Conservation (phyloP, 352 stramenopile genomes). For the Blastocystis sp. region DNA sequence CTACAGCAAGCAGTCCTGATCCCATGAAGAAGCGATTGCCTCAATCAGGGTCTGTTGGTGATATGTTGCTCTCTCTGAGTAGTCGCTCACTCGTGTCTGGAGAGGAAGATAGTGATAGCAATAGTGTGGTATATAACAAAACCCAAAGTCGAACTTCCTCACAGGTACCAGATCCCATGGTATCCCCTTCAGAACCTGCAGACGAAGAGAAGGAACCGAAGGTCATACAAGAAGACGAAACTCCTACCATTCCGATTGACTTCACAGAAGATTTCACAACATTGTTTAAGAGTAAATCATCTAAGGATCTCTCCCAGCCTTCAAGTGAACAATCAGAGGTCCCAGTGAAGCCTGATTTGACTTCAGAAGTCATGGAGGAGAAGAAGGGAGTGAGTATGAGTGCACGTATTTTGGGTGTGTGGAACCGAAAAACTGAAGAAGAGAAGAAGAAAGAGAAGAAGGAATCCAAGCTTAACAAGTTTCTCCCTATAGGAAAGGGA, state of each 20-base stretch:
- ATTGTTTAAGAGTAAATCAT: not conserved
- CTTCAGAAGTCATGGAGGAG: not conserved
- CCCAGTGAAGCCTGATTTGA: not conserved
- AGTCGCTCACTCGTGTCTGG: not conserved
- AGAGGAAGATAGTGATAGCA: slow-evolving; percentile 35
- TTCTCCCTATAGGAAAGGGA: not conserved
- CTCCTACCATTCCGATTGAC: not conserved
- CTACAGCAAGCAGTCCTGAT: not conserved
- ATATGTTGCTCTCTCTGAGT: not conserved
- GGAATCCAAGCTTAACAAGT: not conserved
- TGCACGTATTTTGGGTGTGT: slow-evolving; percentile 6
- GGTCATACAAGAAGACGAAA: not conserved
- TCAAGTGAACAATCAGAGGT: not conserved
- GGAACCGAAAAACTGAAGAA: slow-evolving; percentile 2
- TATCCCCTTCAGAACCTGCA: not conserved
- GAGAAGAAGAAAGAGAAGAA: slow-evolving; percentile 47
- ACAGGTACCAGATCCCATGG: not conserved
- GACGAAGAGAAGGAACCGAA: not conserved
- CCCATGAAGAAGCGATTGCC: not conserved
- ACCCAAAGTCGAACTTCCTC: not conserved
- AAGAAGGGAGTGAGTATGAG: slow-evolving; percentile 52
- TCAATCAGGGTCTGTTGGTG: not conserved
- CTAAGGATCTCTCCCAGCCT: not conserved
- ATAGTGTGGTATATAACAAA: slow-evolving; percentile 38
- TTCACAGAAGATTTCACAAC: slow-evolving; percentile 36